phyloP scores from a whole-genome alignment of 2,329 filamentous ascomycete species.

The Pseudopyrenochaeta lycopersici region DNA sequence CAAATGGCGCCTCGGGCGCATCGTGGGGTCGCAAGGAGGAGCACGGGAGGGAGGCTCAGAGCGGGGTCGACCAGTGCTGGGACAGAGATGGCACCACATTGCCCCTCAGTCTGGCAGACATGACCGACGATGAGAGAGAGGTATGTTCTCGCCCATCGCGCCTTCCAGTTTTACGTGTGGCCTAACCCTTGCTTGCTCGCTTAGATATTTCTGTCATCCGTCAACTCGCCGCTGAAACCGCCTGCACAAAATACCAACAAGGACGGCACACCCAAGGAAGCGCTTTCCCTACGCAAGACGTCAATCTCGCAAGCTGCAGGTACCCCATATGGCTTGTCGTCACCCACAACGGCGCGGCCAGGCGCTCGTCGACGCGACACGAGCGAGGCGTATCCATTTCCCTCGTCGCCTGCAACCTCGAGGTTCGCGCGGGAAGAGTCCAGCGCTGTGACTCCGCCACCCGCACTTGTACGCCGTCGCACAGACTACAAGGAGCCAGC shows the following conservation, averaged over 20 bases:
- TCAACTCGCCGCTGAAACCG: slow-evolving; percentile 93
- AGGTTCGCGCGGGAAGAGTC: slow-evolving; percentile 72
- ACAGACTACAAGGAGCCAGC: slow-evolving; percentile 67
- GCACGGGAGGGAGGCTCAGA: slow-evolving; percentile 71
- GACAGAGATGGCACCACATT: slow-evolving; percentile 74
- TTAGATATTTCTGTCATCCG: slow-evolving; percentile 82
- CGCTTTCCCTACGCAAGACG: slow-evolving; percentile 76
- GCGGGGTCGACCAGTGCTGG: slow-evolving; percentile 94
- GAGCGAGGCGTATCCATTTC: slow-evolving; percentile 71
- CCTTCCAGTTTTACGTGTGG: slow-evolving; percentile 2
- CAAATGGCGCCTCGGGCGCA: slow-evolving; percentile 66
- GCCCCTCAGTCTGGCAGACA: slow-evolving; percentile 76
- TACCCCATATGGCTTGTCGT: slow-evolving; percentile 73
- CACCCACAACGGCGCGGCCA: slow-evolving; percentile 77
- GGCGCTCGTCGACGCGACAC: slow-evolving; percentile 85
- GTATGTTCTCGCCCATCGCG: slow-evolving; percentile 52
- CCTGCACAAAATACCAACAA: slow-evolving; percentile 74
- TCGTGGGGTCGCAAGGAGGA: slow-evolving; percentile 84
- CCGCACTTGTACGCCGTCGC: slow-evolving; percentile 67
- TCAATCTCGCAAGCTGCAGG: slow-evolving; percentile 78
- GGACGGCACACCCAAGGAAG: slow-evolving; percentile 64
- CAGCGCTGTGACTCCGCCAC: slow-evolving; percentile 67
- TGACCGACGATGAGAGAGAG: slow-evolving; percentile 74
- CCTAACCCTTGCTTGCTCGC: slow-evolving; percentile 29
- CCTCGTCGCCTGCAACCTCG: slow-evolving; percentile 67